Conservation (phyloP, 305 asterid genomes). For the Fraxinus angustifolia region DNA sequence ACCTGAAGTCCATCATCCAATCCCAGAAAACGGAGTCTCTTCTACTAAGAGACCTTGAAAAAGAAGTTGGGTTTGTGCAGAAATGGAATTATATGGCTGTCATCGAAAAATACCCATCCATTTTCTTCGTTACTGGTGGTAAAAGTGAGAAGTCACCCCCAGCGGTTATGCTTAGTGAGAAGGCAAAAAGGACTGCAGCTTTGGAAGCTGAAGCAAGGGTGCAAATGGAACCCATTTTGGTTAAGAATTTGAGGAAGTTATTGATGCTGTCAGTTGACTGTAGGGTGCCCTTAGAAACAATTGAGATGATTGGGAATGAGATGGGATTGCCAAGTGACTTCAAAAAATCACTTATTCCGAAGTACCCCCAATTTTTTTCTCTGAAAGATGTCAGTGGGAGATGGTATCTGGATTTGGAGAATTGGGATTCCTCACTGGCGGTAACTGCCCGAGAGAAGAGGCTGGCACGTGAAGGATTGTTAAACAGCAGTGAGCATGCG, state of each 20-base stretch:
- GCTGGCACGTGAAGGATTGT: constrained; percentile 31
- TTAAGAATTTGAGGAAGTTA: constrained; percentile 70
- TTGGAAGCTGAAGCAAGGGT: constrained; percentile 48
- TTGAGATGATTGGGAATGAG: constrained; percentile 51
- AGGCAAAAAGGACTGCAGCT: constrained; percentile 61
- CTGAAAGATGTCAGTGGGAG: constrained; percentile 52
- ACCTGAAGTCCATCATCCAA: constrained; percentile 61
- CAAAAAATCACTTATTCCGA: constrained; percentile 51
- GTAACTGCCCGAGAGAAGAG: constrained; percentile 79
- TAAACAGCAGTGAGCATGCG: constrained; percentile 14
- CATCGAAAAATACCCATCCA: constrained; percentile 69
- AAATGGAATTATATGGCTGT: constrained; percentile 87
- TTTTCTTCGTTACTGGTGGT: constrained; percentile 61
- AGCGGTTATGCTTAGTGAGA: constrained; percentile 59
- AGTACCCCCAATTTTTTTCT: constrained; percentile 67
- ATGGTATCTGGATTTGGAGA: constrained; percentile 66
- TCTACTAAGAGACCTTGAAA: constrained; percentile 85
- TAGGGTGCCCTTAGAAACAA: constrained; percentile 57
- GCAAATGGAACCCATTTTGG: constrained; percentile 73
- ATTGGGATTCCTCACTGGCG: constrained; percentile 89
- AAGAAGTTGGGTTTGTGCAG: constrained; percentile 86
- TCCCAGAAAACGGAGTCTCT: constrained; percentile 60
- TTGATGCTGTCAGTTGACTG: constrained; percentile 90
- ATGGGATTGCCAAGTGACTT: constrained; percentile 79
- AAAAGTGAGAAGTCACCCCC: constrained; percentile 53